Evolutionary conservation across 2,329 filamentous ascomycete species (phyloP), one percentile per base, ranked within the genome.

Genomic region (Fusarium chaquense): DNA sequence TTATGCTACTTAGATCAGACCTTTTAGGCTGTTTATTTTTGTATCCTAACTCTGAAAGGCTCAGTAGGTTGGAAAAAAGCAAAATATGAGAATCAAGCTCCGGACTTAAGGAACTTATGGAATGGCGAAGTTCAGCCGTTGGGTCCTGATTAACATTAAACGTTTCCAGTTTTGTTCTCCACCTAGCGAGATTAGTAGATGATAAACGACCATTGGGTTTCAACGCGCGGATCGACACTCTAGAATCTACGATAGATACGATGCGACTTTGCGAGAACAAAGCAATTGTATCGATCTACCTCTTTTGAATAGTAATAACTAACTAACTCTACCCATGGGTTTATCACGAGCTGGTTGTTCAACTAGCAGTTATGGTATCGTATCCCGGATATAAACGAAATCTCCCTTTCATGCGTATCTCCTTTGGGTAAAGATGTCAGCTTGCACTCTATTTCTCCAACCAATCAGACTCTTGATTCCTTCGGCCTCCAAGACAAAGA

Each of bases 151-250:
- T 58, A 46, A 36, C 28, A 47, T 50, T 45, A 26, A 32, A 16
- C 9, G 49, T 45, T 58, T 40, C 60, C 59, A 51, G 45, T 50
- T n/a, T 40, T 24, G 45, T 43, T 40, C 46, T 65, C 50, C 60
- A 65, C 61, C 44, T 22, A 33, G 36, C 38, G 60, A 65, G 62
- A 65, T 65, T 65, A 60, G 47, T 44, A 46, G 49, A 41, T 61
- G 53, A 65, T 65, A 65, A 13, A 30, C 62, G 30, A 49, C 41
- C 15, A 5, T 52, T 65, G 59, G 52, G 60, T 59, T 52, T 44
- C 51, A 49, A 65, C 26, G 18, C 26, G 18, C 15, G 6, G 4
- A 33, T 58, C 32, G n/a, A 46, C 33, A 50, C 18, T 45, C 20
- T 20, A 43, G 8, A 18, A 53, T 18, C 15, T 64, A 26, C 20